These are phyloP conservation scores for Alternaria sp. DNA, from an alignment of 2,329 filamentous ascomycete genomes.

Conservation along the genomic window DNA sequence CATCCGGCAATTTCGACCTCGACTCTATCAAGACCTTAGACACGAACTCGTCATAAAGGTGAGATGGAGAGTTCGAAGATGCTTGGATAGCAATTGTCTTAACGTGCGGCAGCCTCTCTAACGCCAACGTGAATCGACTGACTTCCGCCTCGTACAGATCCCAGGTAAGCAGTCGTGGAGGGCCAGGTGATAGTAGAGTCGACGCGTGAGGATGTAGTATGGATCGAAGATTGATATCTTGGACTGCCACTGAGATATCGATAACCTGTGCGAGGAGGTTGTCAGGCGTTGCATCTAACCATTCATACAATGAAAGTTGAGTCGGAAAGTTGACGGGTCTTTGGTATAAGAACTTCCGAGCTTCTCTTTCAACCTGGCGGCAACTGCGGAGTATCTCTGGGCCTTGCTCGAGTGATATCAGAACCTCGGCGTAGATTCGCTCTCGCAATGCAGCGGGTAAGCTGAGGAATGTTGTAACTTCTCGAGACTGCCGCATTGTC, in stretches of 20 bases:
- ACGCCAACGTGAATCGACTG: not conserved
- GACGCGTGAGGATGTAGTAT: not conserved
- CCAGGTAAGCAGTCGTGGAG: not conserved
- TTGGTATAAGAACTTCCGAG: conserved; percentile 43
- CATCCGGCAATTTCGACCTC: rapidly evolving
- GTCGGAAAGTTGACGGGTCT: conserved; percentile 37
- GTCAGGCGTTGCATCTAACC: not conserved
- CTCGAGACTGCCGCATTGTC: no score
- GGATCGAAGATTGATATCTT: not conserved
- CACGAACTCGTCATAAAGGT: not conserved
- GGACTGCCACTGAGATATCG: not conserved
- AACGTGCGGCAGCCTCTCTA: not conserved
- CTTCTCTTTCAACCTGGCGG: conserved; percentile 38
- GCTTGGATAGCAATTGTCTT: not conserved
- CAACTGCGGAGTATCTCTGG: conserved; percentile 37
- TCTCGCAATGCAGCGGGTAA: conserved; percentile 46
- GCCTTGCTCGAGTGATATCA: conserved; percentile 28
- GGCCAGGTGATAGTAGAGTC: not conserved
- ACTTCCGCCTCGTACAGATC: not conserved
- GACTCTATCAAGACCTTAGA: not conserved
- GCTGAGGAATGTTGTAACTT: not conserved
- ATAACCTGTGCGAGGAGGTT: not conserved
- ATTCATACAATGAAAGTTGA: not conserved
- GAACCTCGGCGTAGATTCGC: conserved; percentile 38
- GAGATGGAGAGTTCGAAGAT: not conserved